Base-by-base conservation (phyloP, 208 protist genomes). In the Leishmania mexicana region DNA sequence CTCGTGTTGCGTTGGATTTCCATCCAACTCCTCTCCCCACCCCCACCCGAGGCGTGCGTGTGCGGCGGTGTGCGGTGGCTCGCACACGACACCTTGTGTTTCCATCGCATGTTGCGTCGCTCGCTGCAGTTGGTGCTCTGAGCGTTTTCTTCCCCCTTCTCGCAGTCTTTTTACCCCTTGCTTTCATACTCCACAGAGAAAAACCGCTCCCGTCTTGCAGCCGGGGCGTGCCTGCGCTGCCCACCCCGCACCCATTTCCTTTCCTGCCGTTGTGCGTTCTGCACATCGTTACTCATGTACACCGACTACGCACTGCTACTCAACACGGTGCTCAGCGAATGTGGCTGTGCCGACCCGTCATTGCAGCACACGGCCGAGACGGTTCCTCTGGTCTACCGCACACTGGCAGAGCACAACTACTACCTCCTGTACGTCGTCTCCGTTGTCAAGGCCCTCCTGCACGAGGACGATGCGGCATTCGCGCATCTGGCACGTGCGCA, bases 321-420 rank as follows among this genome's bases (percentile, higher is more conserved):
- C 71, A 85, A 75, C 79, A 86, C 90, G 8, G 88, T 92, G 31
- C 79, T 96, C 49, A 73, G 83, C 31, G 85, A 88, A 42, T 64
- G 81, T 19, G 87, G 88, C 17, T 96, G 92, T 75, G 77, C 92
- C 0, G 93, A 96, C 80, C 58, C 84, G 0, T 85, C 89, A 2
- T 67, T 96, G 47, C 71, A 92, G 40, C 10, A 71, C 0, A 86
- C 83, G 15, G 83, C 92, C 17, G 74, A 87, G 28, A 89, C 90
- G 11, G 88, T 89, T 17, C 92, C 93, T 0, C 83, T 96, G 62
- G 92, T 86, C 21, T 86, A 92, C 38, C 81, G 85, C 28, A 83
- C 83, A 31, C 87, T 96, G 68, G 85, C 87, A 11, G 87, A 94
- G 80, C 92, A 96, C 80, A 91, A 73, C 58, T 87, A 88, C 64